A percentile compares a stretch with the other conserved stretches of the same genome.
Conservation (phyloP, 2,329 filamentous ascomycete genomes). For the Didymella pomorum region DNA sequence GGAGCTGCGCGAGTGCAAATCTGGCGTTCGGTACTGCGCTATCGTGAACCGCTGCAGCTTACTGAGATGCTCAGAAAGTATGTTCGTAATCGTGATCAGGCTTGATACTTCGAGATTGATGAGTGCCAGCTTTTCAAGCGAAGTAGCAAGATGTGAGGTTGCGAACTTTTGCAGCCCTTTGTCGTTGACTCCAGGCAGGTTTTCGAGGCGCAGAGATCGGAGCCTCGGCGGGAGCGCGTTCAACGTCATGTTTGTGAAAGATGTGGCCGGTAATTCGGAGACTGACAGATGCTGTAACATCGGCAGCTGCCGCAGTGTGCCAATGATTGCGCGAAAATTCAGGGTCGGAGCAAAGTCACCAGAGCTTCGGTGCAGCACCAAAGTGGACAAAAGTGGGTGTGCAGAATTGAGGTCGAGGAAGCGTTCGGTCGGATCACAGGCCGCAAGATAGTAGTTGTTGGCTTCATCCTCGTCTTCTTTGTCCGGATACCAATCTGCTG, state of each 20-base stretch:
- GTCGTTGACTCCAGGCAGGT: slow-evolving; percentile 64
- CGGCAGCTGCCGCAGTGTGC: slow-evolving; percentile 62
- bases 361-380: slow-evolving; percentile 56
- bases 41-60: slow-evolving; percentile 61
- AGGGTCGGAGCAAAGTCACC: slow-evolving; percentile 50
- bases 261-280: slow-evolving; percentile 61
- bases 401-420: slow-evolving; percentile 63
- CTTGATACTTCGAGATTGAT: slow-evolving; percentile 63
- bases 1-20: slow-evolving; percentile 52
- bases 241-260: slow-evolving; percentile 64
- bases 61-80: slow-evolving; percentile 56
- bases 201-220: slow-evolving; percentile 63
- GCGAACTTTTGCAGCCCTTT: slow-evolving; percentile 62
- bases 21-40: slow-evolving; percentile 60
- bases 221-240: slow-evolving; percentile 60
- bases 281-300: slow-evolving; percentile 62
- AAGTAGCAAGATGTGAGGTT: slow-evolving; percentile 55
- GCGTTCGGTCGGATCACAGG: slow-evolving; percentile 59
- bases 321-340: slow-evolving; percentile 63
- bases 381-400: slow-evolving; percentile 61
- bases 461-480: slow-evolving; percentile 45
- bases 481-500: slow-evolving; percentile 33
- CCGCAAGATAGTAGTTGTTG: slow-evolving; percentile 44
- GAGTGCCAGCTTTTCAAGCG: slow-evolving; percentile 58
- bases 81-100: slow-evolving; percentile 60